Evolutionary conservation across 176 grass and related monocot species (phyloP), one percentile per base, ranked within the genome.

Genomic region (maize (Zea mays)): DNA sequence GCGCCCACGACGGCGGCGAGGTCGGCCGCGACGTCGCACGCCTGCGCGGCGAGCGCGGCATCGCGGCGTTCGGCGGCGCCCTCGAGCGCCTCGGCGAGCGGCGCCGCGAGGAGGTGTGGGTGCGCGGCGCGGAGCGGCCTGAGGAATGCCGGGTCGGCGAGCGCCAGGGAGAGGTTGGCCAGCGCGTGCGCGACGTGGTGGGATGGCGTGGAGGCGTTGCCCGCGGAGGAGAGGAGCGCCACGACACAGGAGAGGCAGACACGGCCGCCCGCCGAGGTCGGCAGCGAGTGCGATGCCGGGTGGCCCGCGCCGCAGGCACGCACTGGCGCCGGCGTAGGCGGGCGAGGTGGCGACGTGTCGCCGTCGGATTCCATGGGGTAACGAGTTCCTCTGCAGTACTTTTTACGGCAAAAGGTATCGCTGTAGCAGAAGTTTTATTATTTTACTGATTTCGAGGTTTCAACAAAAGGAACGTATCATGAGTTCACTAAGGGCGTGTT

Each of bases 151-250:
- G 73, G 79, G 84, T 83, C 87, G 21, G 76, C 81, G 67, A 97
- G 87, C 49, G 94, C 94, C 50, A 89, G 47, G 58, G 94, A 92
- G 79, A 97, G 84, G 65, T 77, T 88, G 64, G 89, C 88, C 52
- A 97, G 94, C 44, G 70, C 94, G 68, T 91, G 90, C 76, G 94
- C 89, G 80, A 97, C 82, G 86, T 93, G 94, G 85, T 93, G 91
- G 17, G 91, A 80, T 50, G 88, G 85, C 63, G 87, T 78, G 72
- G 83, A 74, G 44, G 85, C 62, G 6, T 72, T 33, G 69, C 45
- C 69, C 27, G 69, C 76, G 77, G 89, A 88, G 65, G 82, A 88
- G 69, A 97, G 86, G 19, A 97, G 89, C 1, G 85, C 69, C 42
- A 85, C 86, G 54, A 85, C 82, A 73, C 89, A 97, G 54, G 86